A percentile compares a stretch with the other conserved stretches of the same genome.
phyloP scores from a whole-genome alignment of 2,329 filamentous ascomycete species.

The Hyphodiscus sp. region DNA sequence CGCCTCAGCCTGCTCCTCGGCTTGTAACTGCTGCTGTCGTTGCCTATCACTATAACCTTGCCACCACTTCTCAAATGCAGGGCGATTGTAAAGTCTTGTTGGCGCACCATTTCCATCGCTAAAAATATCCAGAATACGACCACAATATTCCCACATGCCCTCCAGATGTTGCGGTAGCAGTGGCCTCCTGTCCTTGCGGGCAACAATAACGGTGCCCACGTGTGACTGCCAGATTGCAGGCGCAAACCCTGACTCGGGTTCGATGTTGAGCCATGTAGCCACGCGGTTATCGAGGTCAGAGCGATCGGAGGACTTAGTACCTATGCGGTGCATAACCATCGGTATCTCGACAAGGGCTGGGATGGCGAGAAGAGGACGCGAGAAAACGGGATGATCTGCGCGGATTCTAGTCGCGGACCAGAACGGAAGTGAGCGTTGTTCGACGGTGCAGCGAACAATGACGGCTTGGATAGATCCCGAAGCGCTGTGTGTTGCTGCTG shows the following conservation, averaged over 20 bases:
- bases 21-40: neutral
- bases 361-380: neutral
- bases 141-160: neutral
- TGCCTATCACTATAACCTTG: neutral
- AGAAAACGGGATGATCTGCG: neutral
- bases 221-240: neutral
- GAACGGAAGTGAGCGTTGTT: neutral
- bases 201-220: neutral
- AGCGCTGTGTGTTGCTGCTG: neutral
- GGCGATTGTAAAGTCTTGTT: neutral
- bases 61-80: neutral
- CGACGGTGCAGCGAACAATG: neutral
- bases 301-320: neutral
- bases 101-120: neutral
- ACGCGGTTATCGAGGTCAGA: neutral
- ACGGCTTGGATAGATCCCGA: neutral
- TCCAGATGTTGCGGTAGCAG: neutral
- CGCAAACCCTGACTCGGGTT: neutral
- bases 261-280: neutral
- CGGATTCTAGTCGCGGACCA: neutral
- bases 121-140: neutral
- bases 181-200: neutral
- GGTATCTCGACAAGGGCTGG: neutral
- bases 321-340: neutral
- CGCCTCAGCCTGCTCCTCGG: no score